A percentile compares a stretch with the other conserved stretches of the same genome.
Conservation (phyloP, 83 land plant genomes). For the Picea abies region DNA sequence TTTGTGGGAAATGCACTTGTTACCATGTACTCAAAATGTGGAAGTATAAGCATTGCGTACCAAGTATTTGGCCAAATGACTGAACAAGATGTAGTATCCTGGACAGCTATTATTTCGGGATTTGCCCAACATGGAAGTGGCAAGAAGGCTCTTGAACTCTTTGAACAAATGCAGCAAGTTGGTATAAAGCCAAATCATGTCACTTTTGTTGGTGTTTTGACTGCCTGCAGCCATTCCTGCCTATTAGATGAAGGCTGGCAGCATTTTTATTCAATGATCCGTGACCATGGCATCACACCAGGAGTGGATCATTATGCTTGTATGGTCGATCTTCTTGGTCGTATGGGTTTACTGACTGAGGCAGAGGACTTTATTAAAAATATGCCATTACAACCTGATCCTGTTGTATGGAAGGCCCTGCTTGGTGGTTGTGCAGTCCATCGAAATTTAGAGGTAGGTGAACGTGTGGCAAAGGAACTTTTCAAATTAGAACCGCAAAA, state of each 20-base stretch:
- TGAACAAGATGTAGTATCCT: constrained; percentile 39
- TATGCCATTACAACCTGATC: neutral
- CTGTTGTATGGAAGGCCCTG: constrained; percentile 3
- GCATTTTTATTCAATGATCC: no score
- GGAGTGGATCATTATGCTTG: no score
- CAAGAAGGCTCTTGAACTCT: constrained; percentile 33
- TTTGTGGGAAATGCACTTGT: constrained; percentile 39
- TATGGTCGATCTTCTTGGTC: no score
- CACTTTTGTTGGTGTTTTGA: constrained; percentile 23
- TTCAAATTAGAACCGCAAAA: neutral
- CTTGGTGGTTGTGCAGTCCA: neutral
- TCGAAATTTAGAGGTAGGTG: constrained; percentile 9
- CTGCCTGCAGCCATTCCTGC: constrained; percentile 12
- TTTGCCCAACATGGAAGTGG: constrained; percentile 53
- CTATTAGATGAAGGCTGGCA: no score
- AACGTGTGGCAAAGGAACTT: constrained; percentile 3
- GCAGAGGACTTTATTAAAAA: no score
- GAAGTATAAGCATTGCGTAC: constrained; percentile 36
- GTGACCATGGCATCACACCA: no score
- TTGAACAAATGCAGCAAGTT: constrained; percentile 39
- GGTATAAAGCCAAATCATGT: constrained; percentile 37
- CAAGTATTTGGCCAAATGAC: constrained; percentile 33
- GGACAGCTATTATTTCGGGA: constrained; percentile 45
- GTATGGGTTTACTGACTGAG: no score
- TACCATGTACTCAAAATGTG: constrained; percentile 59